phyloP scores from a whole-genome alignment of 345 rosid genomes.

The Alliaria petiolata region DNA sequence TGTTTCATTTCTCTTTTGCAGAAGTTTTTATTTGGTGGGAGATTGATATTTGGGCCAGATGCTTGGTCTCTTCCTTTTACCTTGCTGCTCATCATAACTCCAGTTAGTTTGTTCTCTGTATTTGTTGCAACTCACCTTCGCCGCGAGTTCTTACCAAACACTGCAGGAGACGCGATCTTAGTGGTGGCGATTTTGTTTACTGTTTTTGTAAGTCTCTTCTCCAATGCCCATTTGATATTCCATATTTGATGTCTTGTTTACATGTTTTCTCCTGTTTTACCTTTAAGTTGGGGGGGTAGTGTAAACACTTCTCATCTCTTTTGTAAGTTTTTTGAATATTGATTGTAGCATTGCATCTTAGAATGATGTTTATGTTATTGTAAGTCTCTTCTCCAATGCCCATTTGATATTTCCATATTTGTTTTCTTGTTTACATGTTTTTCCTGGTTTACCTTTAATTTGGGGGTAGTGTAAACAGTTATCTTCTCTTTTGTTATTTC shows the following conservation, averaged over 20 bases:
- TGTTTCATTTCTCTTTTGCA: slow-evolving; percentile 35
- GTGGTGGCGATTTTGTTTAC: slow-evolving; percentile 63
- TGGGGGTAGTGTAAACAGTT: neutral
- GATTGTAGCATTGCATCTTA: too few species aligned
- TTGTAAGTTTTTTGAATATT: neutral
- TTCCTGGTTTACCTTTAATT: neutral
- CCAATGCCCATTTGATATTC: neutral
- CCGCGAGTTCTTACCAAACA: slow-evolving; percentile 59
- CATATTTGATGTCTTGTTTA: neutral
- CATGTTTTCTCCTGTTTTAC: too few species aligned
- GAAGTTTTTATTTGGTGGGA: slow-evolving; percentile 82
- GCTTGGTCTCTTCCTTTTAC: slow-evolving; percentile 77
- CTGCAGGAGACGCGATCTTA: slow-evolving; percentile 69
- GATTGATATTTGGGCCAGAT: slow-evolving; percentile 96
- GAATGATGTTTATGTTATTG: slow-evolving; percentile 54
- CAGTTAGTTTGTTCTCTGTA: slow-evolving; percentile 66
- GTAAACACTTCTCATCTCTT: neutral
- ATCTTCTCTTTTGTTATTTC: neutral
- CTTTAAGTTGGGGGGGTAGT: neutral
- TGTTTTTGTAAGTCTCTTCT: slow-evolving; percentile 55
- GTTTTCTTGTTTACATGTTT: neutral
- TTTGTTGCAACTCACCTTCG: slow-evolving; percentile 88
- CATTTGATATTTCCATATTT: neutral
- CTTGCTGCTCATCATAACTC: slow-evolving; percentile 62
- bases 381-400: slow-evolving; percentile 38